Conservation (phyloP, 805 yeast species). For the Kazachstania africana region DNA sequence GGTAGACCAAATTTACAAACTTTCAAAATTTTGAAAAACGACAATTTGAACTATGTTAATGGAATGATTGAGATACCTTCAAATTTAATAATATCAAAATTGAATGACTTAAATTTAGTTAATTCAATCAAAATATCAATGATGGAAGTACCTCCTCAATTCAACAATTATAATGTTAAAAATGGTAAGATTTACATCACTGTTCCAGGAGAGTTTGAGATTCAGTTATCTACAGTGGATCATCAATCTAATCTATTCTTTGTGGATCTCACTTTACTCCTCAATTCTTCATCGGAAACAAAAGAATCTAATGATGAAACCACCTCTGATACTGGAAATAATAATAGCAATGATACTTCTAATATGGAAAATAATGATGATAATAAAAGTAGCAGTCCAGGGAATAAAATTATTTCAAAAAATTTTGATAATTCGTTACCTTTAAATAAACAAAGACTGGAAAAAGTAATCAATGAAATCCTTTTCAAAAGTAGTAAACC, state of each 20-base stretch:
- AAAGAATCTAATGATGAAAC: constrained; percentile 1
- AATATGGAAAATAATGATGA: too few species aligned
- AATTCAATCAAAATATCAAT: constrained; percentile 67
- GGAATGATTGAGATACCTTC: constrained; percentile 31
- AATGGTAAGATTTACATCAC: constrained; percentile 69
- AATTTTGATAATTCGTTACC: constrained; percentile 11
- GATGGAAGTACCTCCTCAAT: constrained; percentile 52
- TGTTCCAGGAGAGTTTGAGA: constrained; percentile 53
- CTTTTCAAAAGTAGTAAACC: constrained; percentile 20
- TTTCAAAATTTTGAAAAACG: constrained; percentile 33
- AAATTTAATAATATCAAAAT: constrained; percentile 43
- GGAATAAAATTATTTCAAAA: too few species aligned
- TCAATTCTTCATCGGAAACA: constrained; percentile 26
- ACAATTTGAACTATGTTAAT: neutral
- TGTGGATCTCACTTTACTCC: constrained; percentile 61
- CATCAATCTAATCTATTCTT: constrained; percentile 61
- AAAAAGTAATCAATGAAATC: constrained; percentile 24
- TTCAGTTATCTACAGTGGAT: constrained; percentile 68
- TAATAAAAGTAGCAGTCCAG: too few species aligned
- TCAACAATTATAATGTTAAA: constrained; percentile 48
- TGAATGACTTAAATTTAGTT: constrained; percentile 59
- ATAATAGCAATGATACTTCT: too few species aligned
- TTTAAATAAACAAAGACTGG: constrained; percentile 19
- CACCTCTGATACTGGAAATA: too few species aligned
- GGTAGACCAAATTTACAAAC: constrained; percentile 70